Evolutionary conservation across 257 asterid genomes (phyloP).

Genomic region (Thymus quinquecostatus): DNA sequence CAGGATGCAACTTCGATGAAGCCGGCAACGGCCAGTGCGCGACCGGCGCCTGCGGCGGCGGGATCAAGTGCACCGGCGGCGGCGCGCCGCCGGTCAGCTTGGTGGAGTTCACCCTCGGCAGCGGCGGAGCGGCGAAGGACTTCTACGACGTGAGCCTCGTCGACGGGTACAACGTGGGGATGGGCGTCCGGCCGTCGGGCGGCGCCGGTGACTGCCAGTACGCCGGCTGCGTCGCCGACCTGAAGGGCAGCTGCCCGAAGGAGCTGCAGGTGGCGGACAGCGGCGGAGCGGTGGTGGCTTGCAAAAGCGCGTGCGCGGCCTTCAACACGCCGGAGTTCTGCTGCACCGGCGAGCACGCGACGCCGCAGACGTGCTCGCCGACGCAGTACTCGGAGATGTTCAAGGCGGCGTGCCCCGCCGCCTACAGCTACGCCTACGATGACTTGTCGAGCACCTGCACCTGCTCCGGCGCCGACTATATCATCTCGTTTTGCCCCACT

Average conservation of each 20-base stretch:
- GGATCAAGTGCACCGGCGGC: conserved; percentile 59
- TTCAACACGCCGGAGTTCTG: conserved; percentile 71
- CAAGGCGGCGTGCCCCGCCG: conserved; percentile 83
- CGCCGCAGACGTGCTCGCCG: conserved; percentile 74
- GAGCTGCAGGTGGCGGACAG: conserved; percentile 44
- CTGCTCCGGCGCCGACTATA: conserved; percentile 66
- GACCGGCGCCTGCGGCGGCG: conserved; percentile 81
- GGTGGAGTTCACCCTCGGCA: conserved; percentile 74
- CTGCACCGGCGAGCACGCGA: conserved; percentile 75
- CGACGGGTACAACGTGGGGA: conserved; percentile 70
- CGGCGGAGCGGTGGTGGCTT: conserved; percentile 54
- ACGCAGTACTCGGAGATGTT: conserved; percentile 65
- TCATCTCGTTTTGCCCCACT: conserved; percentile 81
- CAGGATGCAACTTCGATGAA: conserved; percentile 65
- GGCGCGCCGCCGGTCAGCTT: conserved; percentile 76
- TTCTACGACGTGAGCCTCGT: conserved; percentile 93
- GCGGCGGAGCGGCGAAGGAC: conserved; percentile 44
- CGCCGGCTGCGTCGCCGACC: conserved; percentile 49
- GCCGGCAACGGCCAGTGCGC: conserved; percentile 65
- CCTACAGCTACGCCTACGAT: conserved; percentile 94
- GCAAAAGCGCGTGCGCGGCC: conserved; percentile 80
- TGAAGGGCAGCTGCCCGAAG: conserved; percentile 50
- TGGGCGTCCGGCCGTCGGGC: conserved; percentile 52
- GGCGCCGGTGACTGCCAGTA: conserved; percentile 54
- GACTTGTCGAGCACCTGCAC: conserved; percentile 79